Percentiles rank a stretch among this genome's conserved stretches.
phyloP scores from a whole-genome alignment of 805 yeast genomes.

The Ogataea pignaliae region DNA sequence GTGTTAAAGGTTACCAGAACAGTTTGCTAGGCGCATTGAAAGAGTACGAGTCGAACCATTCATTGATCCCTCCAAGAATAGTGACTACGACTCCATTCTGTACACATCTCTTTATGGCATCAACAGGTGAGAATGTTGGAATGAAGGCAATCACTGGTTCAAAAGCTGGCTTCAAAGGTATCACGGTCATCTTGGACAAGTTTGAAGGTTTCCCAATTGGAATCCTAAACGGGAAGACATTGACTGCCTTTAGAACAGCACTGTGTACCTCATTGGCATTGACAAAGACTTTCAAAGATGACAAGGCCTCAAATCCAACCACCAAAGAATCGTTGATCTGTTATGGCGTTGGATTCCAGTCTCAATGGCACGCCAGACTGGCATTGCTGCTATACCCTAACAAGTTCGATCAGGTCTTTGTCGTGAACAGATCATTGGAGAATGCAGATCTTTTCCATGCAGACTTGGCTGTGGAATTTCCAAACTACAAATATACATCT shows the following conservation, averaged over 20 bases:
- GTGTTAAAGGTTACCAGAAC: slow-evolving; percentile 33
- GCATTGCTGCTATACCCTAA: slow-evolving; percentile 37
- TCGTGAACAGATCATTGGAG: slow-evolving; percentile 39
- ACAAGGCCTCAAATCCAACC: slow-evolving; percentile 9
- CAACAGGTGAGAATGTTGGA: slow-evolving; percentile 53
- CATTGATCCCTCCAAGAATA: slow-evolving; percentile 51
- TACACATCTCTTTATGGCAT: slow-evolving; percentile 62
- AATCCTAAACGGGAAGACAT: slow-evolving; percentile 49
- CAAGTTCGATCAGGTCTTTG: slow-evolving; percentile 35
- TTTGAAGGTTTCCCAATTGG: slow-evolving; percentile 48
- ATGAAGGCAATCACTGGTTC: slow-evolving; percentile 59
- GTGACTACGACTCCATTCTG: slow-evolving; percentile 37
- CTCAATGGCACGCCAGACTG: slow-evolving; percentile 56
- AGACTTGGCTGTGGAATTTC: slow-evolving; percentile 31
- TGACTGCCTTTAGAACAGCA: slow-evolving; percentile 68
- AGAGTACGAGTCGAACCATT: slow-evolving; percentile 39
- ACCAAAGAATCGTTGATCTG: slow-evolving; percentile 32
- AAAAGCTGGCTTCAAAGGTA: slow-evolving; percentile 54
- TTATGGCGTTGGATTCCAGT: slow-evolving; percentile 63
- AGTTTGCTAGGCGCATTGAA: slow-evolving; percentile 34
- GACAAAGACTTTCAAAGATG: slow-evolving; percentile 30
- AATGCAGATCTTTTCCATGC: slow-evolving; percentile 33
- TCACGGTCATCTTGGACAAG: slow-evolving; percentile 47
- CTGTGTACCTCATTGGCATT: slow-evolving; percentile 49
- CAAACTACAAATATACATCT: slow-evolving; percentile 20